Base-by-base conservation (phyloP, 257 asterid species). In the Dorcoceras hygrometricum region DNA sequence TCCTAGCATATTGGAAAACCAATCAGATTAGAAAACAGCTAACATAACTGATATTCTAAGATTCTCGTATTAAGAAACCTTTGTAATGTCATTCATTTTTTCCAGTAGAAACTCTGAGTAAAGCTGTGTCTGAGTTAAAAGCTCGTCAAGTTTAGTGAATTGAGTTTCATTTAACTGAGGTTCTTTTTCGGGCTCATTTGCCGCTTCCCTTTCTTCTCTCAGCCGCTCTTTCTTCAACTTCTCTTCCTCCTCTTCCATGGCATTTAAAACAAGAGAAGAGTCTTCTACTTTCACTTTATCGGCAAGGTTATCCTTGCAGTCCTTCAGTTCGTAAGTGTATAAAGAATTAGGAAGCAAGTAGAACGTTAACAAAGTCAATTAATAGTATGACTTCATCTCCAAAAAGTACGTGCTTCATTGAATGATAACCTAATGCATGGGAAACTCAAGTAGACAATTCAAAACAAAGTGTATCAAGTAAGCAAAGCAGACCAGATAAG, bases 101-200 rank as follows among this genome's bases (percentile, higher is more conserved):
- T 94, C 99, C 73, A 90, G 86, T 70, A 94, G 77, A 78, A 94
- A 94, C 83, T 90, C 95, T 2, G 97, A 82, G 79, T 82, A 94
- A 69, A 94, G 94, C 46, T 90, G 90, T 31, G 97, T 86, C 82
- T 90, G 99, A 14, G 93, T 84, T 72, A 94, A 84, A 66, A 94
- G 97, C 86, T 94, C 97, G n/a, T 94, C 97, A 65, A 90, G 80
- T 68, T 88, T 94, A 61, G 74, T 75, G 73, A 85, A 90, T 82
- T 85, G 95, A 65, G 68, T 63, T 68, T 87, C 96, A 75, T 82
- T 84, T 85, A 94, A 57, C 27, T 22, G 68, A 65, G 88, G 86
- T 24, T 63, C 82, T 75, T 78, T 89, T 43, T 70, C 58, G 34
- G 73, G 62, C 59, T 72, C 80, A 70, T 63, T 73, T 11, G 48